Evolutionary conservation across 2,329 filamentous ascomycete genomes (phyloP), one percentile per base, ranked within the genome.

Genomic region (Dactylellina sp.): DNA sequence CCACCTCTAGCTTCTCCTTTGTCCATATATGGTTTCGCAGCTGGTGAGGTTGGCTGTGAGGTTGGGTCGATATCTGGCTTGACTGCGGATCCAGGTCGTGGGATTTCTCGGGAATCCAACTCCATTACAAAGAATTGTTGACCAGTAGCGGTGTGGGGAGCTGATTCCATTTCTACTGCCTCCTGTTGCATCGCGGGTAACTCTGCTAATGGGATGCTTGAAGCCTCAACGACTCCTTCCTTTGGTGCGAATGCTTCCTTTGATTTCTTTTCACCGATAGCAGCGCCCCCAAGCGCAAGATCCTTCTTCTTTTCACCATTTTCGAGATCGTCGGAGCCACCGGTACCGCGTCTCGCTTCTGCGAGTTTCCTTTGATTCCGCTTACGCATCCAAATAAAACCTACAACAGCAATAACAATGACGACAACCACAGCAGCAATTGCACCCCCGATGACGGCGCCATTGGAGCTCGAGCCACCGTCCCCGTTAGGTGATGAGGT

Each of bases 331-430:
- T 72, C 68, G 20, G 52, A 24, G 9, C 16, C 52, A 37, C 20
- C 25, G n/a, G n/a, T 35, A 14, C 25, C 40, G n/a, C 53, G 52
- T 28, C 55, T 50, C 20, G 68, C 68, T 20, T 65, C 68, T 5
- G 60, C 68, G 24, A 72, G 53, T 56, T 72, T 72, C 60, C 55
- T 65, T 56, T 72, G 60, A 12, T 72, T 72, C 16, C 68, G 68
- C 22, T 72, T 72, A 35, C 68, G 52, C 68, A 72, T 72, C 68
- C 60, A 72, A 39, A 72, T 72, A 22, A 72, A 72, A 12, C 53
- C 68, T 14, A 39, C 16, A 35, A 65, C 28, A 18, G 68, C 68
- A 18, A 72, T 60, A 2, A 56, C 35, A 7, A 72, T 44, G 25
- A 72, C 68, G 20, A 46, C 68, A 2, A 53, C 68, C 28, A 72